Evolutionary conservation across 1,284 basidiomycete genomes (phyloP).

Genomic region (Marasmius oreades): DNA sequence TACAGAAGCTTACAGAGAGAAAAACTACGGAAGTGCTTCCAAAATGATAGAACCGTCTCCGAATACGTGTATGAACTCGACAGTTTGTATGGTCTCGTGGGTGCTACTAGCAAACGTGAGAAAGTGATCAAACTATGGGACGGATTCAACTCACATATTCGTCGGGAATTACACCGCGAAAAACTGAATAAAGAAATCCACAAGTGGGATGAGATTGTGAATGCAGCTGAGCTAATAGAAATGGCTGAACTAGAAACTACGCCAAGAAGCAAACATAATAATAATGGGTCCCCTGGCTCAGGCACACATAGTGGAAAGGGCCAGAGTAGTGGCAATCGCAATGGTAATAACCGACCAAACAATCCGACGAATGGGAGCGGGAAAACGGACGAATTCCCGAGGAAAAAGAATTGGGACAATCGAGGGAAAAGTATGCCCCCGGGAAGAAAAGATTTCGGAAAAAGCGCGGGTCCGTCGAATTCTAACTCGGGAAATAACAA

Average conservation of each 20-base stretch:
- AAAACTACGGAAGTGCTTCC: background rate
- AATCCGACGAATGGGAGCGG: too few relatives aligned
- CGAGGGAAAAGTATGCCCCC: too few relatives aligned
- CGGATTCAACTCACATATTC: background rate
- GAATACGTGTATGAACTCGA: background rate
- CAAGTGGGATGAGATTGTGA: conserved; percentile 7
- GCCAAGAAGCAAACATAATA: background rate
- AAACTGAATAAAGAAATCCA: conserved; percentile 9
- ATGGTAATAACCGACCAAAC: too few relatives aligned
- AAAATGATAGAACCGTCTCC: background rate
- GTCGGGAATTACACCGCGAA: background rate
- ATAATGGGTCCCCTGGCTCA: background rate
- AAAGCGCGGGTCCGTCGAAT: too few relatives aligned
- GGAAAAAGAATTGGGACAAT: too few relatives aligned
- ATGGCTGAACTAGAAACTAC: conserved; percentile 10
- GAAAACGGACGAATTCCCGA: too few relatives aligned
- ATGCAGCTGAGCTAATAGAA: conserved; percentile 7
- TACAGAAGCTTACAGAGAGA: background rate
- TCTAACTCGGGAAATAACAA: too few relatives aligned
- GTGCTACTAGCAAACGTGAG: background rate
- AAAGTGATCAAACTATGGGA: background rate
- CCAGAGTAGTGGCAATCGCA: too few relatives aligned
- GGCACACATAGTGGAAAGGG: background rate
- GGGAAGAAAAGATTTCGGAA: too few relatives aligned
- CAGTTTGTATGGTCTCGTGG: background rate